Evolutionary conservation across 495 filamentous ascomycete genomes (phyloP).

Genomic region (Penicillium odoratum): DNA sequence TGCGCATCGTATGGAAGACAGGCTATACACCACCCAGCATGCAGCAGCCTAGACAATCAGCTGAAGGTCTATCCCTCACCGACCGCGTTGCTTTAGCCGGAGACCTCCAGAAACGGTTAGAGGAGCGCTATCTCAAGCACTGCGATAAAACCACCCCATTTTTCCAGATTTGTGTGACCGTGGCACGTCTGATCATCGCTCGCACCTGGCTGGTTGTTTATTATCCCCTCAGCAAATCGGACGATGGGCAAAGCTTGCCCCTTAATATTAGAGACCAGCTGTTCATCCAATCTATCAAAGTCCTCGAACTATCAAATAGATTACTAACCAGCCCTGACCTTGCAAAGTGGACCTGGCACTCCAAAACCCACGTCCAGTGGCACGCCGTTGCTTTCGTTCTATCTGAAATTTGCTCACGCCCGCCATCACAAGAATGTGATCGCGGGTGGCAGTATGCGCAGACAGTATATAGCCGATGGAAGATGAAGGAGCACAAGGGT

Average conservation of each 20-base stretch:
- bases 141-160: constrained; percentile 62
- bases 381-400: constrained; percentile 75
- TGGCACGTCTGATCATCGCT: constrained; percentile 66
- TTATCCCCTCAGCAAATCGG: no score
- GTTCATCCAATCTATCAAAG: constrained; percentile 72
- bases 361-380: constrained; percentile 79
- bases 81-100: constrained; percentile 58
- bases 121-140: constrained; percentile 53
- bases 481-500: constrained; percentile 10
- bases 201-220: constrained; percentile 67
- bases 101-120: constrained; percentile 54
- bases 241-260: no score
- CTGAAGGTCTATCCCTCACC: constrained; percentile 31
- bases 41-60: no score
- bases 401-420: constrained; percentile 20
- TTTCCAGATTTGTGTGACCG: constrained; percentile 68
- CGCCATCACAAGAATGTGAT: constrained; percentile 8
- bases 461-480: constrained; percentile 9
- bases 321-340: constrained; percentile 61
- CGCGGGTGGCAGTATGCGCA: constrained; percentile 13
- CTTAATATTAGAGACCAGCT: constrained; percentile 72
- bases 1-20: constrained; percentile 26
- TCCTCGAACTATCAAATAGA: constrained; percentile 69
- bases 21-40: constrained; percentile 22
- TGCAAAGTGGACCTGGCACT: constrained; percentile 77